Percentiles rank a stretch among this genome's conserved stretches.
These are phyloP conservation scores for Blastobotrys chiropterorum DNA, from an alignment of 805 yeast genomes.

Conservation along the genomic window DNA sequence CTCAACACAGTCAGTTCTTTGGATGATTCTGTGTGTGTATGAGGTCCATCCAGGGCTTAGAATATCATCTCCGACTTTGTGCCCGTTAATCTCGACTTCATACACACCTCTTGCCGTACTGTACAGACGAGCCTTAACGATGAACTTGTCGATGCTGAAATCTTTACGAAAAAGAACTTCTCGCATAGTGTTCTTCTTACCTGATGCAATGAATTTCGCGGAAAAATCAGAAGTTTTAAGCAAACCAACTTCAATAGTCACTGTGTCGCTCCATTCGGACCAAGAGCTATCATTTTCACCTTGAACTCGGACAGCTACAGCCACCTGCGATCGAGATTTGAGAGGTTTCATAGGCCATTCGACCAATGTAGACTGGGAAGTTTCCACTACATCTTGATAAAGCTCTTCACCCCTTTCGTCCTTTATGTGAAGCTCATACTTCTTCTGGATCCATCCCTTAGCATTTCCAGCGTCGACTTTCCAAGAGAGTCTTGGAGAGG, in stretches of 20 bases:
- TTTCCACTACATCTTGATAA: not conserved
- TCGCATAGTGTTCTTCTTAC: slow-evolving; percentile 1
- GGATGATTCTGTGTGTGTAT: slow-evolving; percentile 21
- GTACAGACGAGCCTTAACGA: slow-evolving; percentile 13
- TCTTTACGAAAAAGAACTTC: slow-evolving; percentile 4
- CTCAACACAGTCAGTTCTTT: slow-evolving; percentile 23
- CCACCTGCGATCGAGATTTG: slow-evolving; percentile 6
- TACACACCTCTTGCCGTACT: slow-evolving; percentile 25
- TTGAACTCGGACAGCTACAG: slow-evolving; percentile 4
- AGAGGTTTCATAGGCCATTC: slow-evolving; percentile 5
- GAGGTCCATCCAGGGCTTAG: slow-evolving; percentile 28
- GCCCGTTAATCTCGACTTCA: slow-evolving; percentile 24
- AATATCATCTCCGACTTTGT: slow-evolving; percentile 17
- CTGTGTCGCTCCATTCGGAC: slow-evolving; percentile 6
- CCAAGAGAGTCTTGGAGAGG: slow-evolving; percentile 9
- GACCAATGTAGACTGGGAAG: slow-evolving; percentile 7
- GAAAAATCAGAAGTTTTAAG: slow-evolving; percentile 3
- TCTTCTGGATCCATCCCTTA: slow-evolving; percentile 6
- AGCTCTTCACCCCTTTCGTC: not conserved
- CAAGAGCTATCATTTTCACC: slow-evolving; percentile 2
- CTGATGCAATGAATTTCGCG: slow-evolving; percentile 3
- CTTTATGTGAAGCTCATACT: slow-evolving; percentile 4
- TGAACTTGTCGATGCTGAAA: not conserved
- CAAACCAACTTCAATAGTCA: slow-evolving; percentile 3
- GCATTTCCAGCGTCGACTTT: slow-evolving; percentile 1